Percentiles rank a stretch among this genome's conserved stretches.
These are phyloP conservation scores for Fusarium sp. DNA, from an alignment of 2,329 filamentous ascomycete species.

Conservation along the genomic window DNA sequence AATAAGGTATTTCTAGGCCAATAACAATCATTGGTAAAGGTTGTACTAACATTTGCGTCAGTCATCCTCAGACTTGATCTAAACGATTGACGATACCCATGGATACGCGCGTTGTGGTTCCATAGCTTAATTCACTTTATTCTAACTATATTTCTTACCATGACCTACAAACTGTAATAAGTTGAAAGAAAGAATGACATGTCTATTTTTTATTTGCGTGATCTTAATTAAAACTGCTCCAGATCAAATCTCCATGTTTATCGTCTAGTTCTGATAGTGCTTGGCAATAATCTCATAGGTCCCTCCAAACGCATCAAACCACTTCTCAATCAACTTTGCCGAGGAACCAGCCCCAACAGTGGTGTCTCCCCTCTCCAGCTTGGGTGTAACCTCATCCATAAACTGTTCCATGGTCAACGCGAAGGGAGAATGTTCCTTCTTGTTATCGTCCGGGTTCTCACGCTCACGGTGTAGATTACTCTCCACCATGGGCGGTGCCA, in stretches of 20 bases:
- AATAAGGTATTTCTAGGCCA: neutral
- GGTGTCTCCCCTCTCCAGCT: slow-evolving; percentile 60
- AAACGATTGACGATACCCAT: neutral
- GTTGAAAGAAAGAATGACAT: too few species aligned
- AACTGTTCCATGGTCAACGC: slow-evolving; percentile 64
- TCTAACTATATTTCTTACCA: too few species aligned
- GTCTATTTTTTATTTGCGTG: too few species aligned
- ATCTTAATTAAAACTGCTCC: too few species aligned
- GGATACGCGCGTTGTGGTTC: neutral
- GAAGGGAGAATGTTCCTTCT: slow-evolving; percentile 62
- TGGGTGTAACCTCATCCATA: slow-evolving; percentile 58
- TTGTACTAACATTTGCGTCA: neutral
- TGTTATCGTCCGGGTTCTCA: slow-evolving; percentile 67
- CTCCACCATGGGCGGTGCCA: slow-evolving; percentile 64
- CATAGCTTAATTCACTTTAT: neutral
- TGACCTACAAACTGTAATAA: too few species aligned
- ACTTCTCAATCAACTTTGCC: slow-evolving; percentile 53
- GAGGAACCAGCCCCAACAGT: slow-evolving; percentile 60
- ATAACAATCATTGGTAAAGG: neutral
- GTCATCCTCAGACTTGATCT: too few species aligned
- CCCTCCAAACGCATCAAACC: slow-evolving; percentile 55
- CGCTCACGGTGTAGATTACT: slow-evolving; percentile 67
- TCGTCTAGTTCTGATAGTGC: neutral
- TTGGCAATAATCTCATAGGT: slow-evolving; percentile 30
- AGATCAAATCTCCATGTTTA: too few species aligned